Evolutionary conservation across 2,329 filamentous ascomycete species (phyloP), one percentile per base, ranked within the genome.

Genomic region (Diaporthe australafricana): DNA sequence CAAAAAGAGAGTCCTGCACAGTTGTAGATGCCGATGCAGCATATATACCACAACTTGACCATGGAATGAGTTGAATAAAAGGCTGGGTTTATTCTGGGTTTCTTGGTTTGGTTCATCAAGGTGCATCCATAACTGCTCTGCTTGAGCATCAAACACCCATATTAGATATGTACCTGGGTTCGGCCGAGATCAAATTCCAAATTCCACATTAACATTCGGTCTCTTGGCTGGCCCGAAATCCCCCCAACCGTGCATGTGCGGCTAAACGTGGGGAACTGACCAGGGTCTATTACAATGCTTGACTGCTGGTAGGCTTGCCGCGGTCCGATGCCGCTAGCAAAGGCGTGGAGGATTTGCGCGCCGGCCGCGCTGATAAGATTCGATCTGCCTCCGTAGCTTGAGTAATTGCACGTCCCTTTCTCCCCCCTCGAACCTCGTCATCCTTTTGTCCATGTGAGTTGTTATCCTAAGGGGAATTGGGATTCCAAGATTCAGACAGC

Each of bases 291-390:
- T 50, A 38, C 25, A 48, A 48, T 48, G 42, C 57, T 62, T 62
- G 40, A 12, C 8, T 32, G n/a, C 8, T 62, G 57, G 57, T 35
- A 63, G 60, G 60, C 60, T 35, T 48, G 22, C 25, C 27, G 62
- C 32, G 63, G 50, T 56, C 72, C 72, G 72, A 73, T 73, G 72
- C 72, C 72, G 72, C 69, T 73, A 56, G 38, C 50, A 17, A 17
- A 40, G 27, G 27, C 40, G 48, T 38, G 53, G 60, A 55, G 57
- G 55, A 66, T 52, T 60, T 71, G 22, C 68, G 71, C 60, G 63
- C 57, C 42, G 27, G 42, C 57, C 30, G 57, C 42, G 63, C 62
- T 50, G 71, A 52, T 56, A 35, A 70, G 53, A 56, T 52, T 60
- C 16, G 17, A 42, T 60, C 30, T 48, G 50, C 40, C 30, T 48